phyloP scores from a whole-genome alignment of 345 rosid genomes.

The Gossypium turneri region DNA sequence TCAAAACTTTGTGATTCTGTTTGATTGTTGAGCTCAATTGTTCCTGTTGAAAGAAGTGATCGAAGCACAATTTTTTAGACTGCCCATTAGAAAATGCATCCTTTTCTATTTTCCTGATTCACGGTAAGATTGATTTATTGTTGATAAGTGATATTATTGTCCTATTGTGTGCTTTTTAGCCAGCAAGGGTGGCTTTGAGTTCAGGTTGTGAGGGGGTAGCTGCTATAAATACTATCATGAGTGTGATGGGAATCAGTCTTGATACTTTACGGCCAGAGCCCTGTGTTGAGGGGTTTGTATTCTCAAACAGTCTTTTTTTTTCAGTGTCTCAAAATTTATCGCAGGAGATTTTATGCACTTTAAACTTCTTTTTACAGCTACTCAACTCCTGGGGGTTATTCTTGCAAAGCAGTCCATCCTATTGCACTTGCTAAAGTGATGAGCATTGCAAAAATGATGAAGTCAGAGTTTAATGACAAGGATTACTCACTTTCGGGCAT shows the following conservation, averaged over 20 bases:
- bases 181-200: slow-evolving; percentile 77
- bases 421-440: slow-evolving; percentile 89
- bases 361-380: slow-evolving; percentile 46
- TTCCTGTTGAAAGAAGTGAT: background rate
- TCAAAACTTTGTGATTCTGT: background rate
- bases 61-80: background rate
- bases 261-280: slow-evolving; percentile 87
- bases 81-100: background rate
- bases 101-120: background rate
- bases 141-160: slow-evolving; percentile 1
- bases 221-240: slow-evolving; percentile 95
- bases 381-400: slow-evolving; percentile 97
- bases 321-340: slow-evolving; percentile 2
- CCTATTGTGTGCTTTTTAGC: slow-evolving; percentile 38
- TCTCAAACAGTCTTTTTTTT: slow-evolving; percentile 15
- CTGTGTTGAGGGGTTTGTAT: slow-evolving; percentile 89
- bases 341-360: background rate
- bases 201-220: slow-evolving; percentile 84
- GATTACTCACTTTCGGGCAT: slow-evolving; percentile 80
- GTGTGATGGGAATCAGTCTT: slow-evolving; percentile 92
- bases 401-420: slow-evolving; percentile 91
- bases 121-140: background rate
- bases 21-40: background rate
- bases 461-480: slow-evolving; percentile 50
- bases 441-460: slow-evolving; percentile 91